A percentile compares a stretch with the other conserved stretches of the same genome.
Conservation (phyloP, 805 yeast species). For the Cyberlindnera samutprakarnensis region DNA sequence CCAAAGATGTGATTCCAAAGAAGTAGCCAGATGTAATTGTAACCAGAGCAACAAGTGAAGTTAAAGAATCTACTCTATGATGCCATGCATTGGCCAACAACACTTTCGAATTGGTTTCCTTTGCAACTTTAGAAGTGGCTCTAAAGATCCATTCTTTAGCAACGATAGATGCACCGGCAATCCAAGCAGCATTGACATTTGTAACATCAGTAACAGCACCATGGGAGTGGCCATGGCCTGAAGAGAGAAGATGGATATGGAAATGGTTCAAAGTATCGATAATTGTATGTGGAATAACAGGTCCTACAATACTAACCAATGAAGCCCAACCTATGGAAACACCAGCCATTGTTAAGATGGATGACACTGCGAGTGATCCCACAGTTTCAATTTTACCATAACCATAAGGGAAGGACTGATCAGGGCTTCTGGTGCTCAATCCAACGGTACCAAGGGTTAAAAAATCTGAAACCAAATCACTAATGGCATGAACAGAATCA, state of each 20-base stretch:
- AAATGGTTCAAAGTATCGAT: constrained; percentile 44
- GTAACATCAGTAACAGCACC: constrained; percentile 35
- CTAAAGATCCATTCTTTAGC: constrained; percentile 85
- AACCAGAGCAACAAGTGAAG: constrained; percentile 82
- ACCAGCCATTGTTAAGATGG: constrained; percentile 81
- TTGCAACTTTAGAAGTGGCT: constrained; percentile 77
- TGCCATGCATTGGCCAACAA: constrained; percentile 98
- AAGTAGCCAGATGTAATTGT: constrained; percentile 84
- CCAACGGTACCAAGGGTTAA: constrained; percentile 85
- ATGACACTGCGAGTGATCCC: constrained; percentile 84
- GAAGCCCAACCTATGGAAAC: constrained; percentile 86
- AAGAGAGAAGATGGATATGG: constrained; percentile 39
- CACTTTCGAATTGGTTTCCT: constrained; percentile 74
- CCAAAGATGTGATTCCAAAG: constrained; percentile 74
- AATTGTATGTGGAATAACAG: constrained; percentile 53
- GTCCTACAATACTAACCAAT: constrained; percentile 57
- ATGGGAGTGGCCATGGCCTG: constrained; percentile 28
- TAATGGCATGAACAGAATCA: constrained; percentile 88
- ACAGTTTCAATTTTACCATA: constrained; percentile 90
- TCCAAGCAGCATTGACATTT: constrained; percentile 91
- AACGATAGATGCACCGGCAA: constrained; percentile 82
- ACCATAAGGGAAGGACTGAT: constrained; percentile 67
- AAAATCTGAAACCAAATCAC: constrained; percentile 86
- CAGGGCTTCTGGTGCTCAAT: constrained; percentile 55
- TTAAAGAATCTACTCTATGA: constrained; percentile 89